Base-by-base conservation (phyloP, 1,139 yeast species). In the Nakaseomyces glabratus region DNA sequence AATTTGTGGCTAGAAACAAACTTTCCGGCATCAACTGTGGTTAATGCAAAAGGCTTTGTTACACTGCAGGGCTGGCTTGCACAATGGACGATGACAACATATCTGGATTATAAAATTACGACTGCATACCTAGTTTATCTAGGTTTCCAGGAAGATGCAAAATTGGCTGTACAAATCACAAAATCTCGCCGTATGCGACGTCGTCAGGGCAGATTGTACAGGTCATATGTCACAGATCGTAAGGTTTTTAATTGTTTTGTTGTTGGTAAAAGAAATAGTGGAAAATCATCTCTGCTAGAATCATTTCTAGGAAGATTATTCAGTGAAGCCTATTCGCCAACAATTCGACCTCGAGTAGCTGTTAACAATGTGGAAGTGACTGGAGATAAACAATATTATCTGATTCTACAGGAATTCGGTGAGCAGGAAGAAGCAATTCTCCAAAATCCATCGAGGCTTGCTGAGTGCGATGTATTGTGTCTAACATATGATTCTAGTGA, bases 41-140 rank as follows among this genome's bases (percentile, higher is more conserved):
- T 94, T 38, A 88, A 86, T 53, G 95, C 85, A 44, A 77, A 76
- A 42, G 96, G 95, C 0, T 73, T 77, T 52, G 90, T 90, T 2
- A 84, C 97, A 0, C 60, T 90, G 20, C 97, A 90, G 61, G 98
- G 98, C 2, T 90, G 98, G 98, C 61, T 90, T 29, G 97, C 98
- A 0, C 97, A 90, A 51, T 90, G 98, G 98, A 80, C 90, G 47
- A 79, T 90, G 78, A 85, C 96, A 0, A 88, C 97, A 0, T 85
- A 77, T 49, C 62, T 90, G 24, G 94, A 86, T 49, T 77, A 82
- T 53, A 75, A 71, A 49, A 79, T 86, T 1, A 86, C 97, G 0
- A 68, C 90, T 38, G 93, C 86, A 36, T 90, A 88, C 51, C 61
- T 90, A 40, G 95, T 93, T 0, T 82, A 84, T 58, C 66, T 90